A percentile compares a stretch with the other conserved stretches of the same genome.
Evolutionary conservation across 768 basidiomycete species (phyloP).

Genomic region (Mycena amicta): DNA sequence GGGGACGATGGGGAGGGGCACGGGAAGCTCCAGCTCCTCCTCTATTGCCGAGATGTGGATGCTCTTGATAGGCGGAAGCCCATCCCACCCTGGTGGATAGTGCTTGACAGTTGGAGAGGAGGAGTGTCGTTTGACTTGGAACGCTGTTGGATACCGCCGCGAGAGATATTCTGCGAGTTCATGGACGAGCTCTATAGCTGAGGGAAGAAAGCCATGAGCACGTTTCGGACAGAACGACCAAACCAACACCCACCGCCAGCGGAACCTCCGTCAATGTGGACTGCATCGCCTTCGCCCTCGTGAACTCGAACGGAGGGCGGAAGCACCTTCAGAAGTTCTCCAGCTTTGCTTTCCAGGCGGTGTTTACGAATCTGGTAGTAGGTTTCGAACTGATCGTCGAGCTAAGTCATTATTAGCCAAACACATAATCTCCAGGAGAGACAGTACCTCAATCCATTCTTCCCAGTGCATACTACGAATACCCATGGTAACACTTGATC

Average conservation of each 20-base stretch:
- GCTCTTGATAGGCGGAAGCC: conserved; percentile 49
- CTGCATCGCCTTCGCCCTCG: conserved; percentile 39
- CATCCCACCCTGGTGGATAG: conserved; percentile 42
- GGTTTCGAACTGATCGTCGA: conserved; percentile 57
- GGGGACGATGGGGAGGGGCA: conserved; percentile 25
- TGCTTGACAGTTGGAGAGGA: background rate
- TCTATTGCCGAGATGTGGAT: conserved; percentile 49
- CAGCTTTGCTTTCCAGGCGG: conserved; percentile 55
- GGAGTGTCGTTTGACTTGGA: conserved; percentile 50
- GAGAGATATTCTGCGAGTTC: conserved; percentile 70
- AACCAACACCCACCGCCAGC: conserved; percentile 39
- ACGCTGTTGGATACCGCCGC: conserved; percentile 61
- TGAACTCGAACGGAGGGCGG: conserved; percentile 23
- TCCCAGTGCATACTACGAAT: conserved; percentile 68
- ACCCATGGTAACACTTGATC: conserved; percentile 67
- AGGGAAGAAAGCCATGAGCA: conserved; percentile 1
- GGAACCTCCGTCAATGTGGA: conserved; percentile 38
- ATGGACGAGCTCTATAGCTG: conserved; percentile 68
- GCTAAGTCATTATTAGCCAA: no score
- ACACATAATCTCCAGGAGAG: no score
- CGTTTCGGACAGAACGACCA: no score
- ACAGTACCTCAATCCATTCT: conserved; percentile 68
- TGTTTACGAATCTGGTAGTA: conserved; percentile 63
- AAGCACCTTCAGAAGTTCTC: conserved; percentile 49
- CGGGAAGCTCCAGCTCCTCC: conserved; percentile 53